Evolutionary conservation across 2,329 filamentous ascomycete genomes (phyloP), one percentile per base, ranked within the genome.

Genomic region (Exophiala alcalophila): DNA sequence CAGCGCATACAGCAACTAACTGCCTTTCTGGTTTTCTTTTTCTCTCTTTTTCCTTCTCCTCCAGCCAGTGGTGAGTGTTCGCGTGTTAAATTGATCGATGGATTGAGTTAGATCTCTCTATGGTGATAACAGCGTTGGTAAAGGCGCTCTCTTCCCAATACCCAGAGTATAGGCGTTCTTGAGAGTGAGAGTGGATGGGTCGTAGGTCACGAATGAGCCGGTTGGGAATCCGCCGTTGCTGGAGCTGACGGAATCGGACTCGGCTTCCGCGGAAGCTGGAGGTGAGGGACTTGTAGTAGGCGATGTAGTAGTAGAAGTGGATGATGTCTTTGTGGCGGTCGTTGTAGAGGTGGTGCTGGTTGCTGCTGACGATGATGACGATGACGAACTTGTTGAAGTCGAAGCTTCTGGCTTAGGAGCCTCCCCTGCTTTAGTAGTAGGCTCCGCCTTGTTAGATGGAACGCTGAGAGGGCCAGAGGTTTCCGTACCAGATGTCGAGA

Each of bases 171-270:
- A 41, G 6, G 49, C 47, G 40, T 47, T 47, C 25, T 55, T 49
- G 37, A 50, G 42, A 11, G 52, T 50, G 18, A 55, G 49, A n/a
- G 51, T 55, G 19, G 53, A 50, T 10, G 54, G 43, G 18, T 57
- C 49, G 28, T 47, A 25, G 6, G 50, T 42, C 5, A 42, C 41
- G 27, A 56, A 55, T 6, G 48, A 38, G 14, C 48, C 48, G 14
- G 34, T 28, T 12, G 39, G 31, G 12, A 44, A 40, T 19, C 35
- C 40, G n/a, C 26, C 32, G 9, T 14, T 16, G 15, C 32, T 27
- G 25, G 26, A 34, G 16, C 19, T 24, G 16, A 21, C 19, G 25
- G 36, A n/a, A 35, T 21, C 8, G 10, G 49, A 43, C 11, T 34
- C 48, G 12, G 40, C 21, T 25, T 24, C 32, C 32, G 32, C 27